A percentile compares a stretch with the other conserved stretches of the same genome.
Evolutionary conservation across 345 rosid genomes (phyloP).

Genomic region (Linum usitatissimum): DNA sequence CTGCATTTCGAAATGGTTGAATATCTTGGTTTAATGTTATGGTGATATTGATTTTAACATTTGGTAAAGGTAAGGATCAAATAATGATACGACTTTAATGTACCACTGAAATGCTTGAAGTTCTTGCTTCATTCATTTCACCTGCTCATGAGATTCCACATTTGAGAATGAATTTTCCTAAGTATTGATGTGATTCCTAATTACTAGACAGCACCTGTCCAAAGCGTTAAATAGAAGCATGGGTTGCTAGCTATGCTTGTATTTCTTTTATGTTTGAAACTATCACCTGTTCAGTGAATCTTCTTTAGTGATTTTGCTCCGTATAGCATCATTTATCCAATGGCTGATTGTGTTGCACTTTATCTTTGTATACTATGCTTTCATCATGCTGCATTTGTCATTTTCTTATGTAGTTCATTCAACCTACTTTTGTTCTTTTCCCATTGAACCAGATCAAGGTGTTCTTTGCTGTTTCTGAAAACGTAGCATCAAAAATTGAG

Average conservation of each 20-base stretch:
- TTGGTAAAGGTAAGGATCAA: too few relatives aligned
- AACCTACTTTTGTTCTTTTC: neutral
- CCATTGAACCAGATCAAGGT: slow-evolving; percentile 41
- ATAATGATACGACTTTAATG: neutral
- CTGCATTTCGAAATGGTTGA: neutral
- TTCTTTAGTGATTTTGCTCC: neutral
- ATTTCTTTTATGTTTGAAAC: neutral
- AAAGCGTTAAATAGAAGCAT: neutral
- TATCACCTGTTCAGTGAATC: neutral
- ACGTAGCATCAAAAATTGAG: slow-evolving; percentile 70
- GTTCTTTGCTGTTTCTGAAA: slow-evolving; percentile 77
- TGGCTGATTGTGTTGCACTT: neutral
- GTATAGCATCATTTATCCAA: neutral
- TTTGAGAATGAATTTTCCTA: neutral
- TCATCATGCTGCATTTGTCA: neutral
- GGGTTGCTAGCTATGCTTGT: neutral
- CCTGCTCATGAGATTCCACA: neutral
- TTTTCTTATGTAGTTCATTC: neutral
- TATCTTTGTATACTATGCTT: neutral
- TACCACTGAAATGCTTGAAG: neutral
- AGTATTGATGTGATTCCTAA: neutral
- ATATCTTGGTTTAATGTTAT: too few relatives aligned
- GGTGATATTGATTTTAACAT: too few relatives aligned
- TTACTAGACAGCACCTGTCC: too few relatives aligned
- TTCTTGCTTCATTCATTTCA: neutral